phyloP scores from a whole-genome alignment of 1,139 yeast genomes.

The Candida sp. region DNA sequence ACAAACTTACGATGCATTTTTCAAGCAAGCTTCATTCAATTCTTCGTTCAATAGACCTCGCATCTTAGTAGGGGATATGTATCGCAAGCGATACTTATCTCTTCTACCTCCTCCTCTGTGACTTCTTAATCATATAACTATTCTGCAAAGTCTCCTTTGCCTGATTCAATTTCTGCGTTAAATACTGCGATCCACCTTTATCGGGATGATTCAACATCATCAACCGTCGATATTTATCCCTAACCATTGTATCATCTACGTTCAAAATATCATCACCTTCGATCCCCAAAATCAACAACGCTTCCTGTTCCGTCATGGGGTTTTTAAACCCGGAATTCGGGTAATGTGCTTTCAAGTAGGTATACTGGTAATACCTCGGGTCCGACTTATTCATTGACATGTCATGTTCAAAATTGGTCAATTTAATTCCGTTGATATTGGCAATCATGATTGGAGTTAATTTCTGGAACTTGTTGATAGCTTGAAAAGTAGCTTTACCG shows the following conservation, averaged over 20 bases:
- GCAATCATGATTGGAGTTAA: slow-evolving; percentile 59
- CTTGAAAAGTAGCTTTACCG: slow-evolving; percentile 45
- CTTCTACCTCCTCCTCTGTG: not conserved
- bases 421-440: slow-evolving; percentile 40
- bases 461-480: slow-evolving; percentile 38
- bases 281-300: slow-evolving; percentile 53
- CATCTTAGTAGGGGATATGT: too few species aligned
- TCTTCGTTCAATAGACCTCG: too few species aligned
- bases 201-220: slow-evolving; percentile 79
- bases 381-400: slow-evolving; percentile 8
- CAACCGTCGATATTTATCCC: slow-evolving; percentile 54
- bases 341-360: slow-evolving; percentile 27
- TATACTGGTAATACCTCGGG: slow-evolving; percentile 19
- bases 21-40: too few species aligned
- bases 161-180: slow-evolving; percentile 72
- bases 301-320: slow-evolving; percentile 61
- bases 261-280: slow-evolving; percentile 48
- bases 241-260: slow-evolving; percentile 41
- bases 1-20: too few species aligned
- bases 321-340: slow-evolving; percentile 46
- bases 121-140: slow-evolving; percentile 40
- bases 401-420: slow-evolving; percentile 10
- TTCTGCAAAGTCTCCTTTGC: slow-evolving; percentile 66
- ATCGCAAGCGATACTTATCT: too few species aligned
- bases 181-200: slow-evolving; percentile 66